phyloP scores from a whole-genome alignment of 2,329 filamentous ascomycete genomes.

The Podosphaera fusca region DNA sequence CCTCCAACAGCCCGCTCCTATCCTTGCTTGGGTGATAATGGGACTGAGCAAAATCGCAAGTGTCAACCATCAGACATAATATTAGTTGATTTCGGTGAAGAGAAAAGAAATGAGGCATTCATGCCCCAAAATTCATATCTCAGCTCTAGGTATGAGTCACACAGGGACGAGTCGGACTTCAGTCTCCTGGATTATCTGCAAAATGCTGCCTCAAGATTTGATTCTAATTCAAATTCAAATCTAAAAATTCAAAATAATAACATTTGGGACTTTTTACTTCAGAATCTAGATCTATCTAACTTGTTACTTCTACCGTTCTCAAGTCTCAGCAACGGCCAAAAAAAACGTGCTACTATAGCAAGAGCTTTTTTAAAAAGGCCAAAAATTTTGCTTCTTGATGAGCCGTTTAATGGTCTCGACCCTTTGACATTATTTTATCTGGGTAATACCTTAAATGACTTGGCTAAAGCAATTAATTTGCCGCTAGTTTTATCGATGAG shows the following conservation, averaged over 20 bases:
- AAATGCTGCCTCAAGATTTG: slow-evolving; percentile 37
- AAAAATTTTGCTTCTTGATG: slow-evolving; percentile 21
- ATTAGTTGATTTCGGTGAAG: no score
- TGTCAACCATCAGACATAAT: no score
- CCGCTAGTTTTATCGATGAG: slow-evolving; percentile 55
- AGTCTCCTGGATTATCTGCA: slow-evolving; percentile 59
- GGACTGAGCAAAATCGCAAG: no score
- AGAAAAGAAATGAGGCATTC: no score
- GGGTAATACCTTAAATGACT: slow-evolving; percentile 42
- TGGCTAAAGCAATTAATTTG: slow-evolving; percentile 44
- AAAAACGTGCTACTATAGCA: slow-evolving; percentile 65
- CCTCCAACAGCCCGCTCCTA: no score
- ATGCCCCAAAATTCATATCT: no score
- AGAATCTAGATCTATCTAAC: slow-evolving; percentile 41
- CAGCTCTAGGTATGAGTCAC: slow-evolving; percentile 51
- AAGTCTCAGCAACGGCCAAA: slow-evolving; percentile 87
- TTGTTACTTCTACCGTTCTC: slow-evolving; percentile 64
- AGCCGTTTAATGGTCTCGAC: no score
- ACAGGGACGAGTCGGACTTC: slow-evolving; percentile 71
- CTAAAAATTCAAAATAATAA: slow-evolving; percentile 24
- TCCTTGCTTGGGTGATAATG: no score
- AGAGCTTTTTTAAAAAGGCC: slow-evolving; percentile 60
- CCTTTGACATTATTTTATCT: slow-evolving; percentile 31
- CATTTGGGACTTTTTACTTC: slow-evolving; percentile 38
- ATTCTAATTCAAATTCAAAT: slow-evolving; percentile 48